These are phyloP conservation scores for Edaphochlamys debaryana DNA, from an alignment of 139 green algal species.

Conservation along the genomic window DNA sequence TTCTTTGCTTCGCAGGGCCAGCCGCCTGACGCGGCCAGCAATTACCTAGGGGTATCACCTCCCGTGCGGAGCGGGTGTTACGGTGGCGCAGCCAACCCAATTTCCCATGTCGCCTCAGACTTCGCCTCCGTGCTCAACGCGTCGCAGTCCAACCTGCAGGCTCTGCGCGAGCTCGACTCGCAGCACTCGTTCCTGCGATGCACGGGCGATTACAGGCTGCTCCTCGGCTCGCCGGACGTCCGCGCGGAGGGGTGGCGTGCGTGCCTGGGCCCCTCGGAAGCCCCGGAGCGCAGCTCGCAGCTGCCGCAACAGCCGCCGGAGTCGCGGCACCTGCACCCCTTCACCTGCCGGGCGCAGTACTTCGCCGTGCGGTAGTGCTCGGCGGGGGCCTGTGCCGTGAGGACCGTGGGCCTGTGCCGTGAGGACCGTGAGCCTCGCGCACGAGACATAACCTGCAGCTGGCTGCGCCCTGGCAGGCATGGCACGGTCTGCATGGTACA, in stretches of 20 bases:
- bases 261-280: too few species aligned
- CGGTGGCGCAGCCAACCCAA: constrained; percentile 52
- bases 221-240: constrained; percentile 36
- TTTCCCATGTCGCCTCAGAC: constrained; percentile 37
- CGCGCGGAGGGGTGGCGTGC: not conserved
- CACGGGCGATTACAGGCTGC: constrained; percentile 25
- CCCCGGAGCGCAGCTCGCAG: too few species aligned
- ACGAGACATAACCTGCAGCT: too few species aligned
- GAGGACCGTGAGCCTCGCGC: too few species aligned
- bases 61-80: constrained; percentile 51
- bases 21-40: not conserved
- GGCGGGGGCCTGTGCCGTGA: too few species aligned
- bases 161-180: constrained; percentile 50
- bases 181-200: constrained; percentile 51
- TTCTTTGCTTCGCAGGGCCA: not conserved
- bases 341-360: constrained; percentile 36
- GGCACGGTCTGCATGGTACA: too few species aligned
- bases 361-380: constrained; percentile 27
- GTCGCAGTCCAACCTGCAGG: constrained; percentile 50
- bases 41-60: constrained; percentile 46
- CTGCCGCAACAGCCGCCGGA: too few species aligned
- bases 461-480: too few species aligned
- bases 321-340: not conserved
- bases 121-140: constrained; percentile 39
- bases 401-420: too few species aligned